Conservation (phyloP, 495 filamentous ascomycete species). For the Daldinia childiae region DNA sequence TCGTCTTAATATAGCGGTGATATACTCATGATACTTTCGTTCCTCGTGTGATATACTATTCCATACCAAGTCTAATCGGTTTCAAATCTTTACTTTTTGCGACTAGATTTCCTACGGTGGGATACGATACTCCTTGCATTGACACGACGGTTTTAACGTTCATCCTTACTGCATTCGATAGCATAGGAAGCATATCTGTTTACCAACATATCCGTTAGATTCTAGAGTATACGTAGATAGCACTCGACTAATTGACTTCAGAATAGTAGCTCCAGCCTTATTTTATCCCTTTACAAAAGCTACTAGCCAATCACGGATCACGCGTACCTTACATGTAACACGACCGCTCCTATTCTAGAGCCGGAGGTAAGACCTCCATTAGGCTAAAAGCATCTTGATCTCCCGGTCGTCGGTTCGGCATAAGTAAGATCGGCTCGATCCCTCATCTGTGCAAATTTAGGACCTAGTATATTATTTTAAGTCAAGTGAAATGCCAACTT, state of each 20-base stretch:
- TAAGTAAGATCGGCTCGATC: background rate
- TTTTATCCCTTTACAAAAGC: background rate
- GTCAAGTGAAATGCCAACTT: background rate
- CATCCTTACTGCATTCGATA: background rate
- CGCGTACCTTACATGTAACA: slow-evolving; percentile 31
- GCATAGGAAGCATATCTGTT: too few relatives aligned
- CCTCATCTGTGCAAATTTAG: background rate
- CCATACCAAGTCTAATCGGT: background rate
- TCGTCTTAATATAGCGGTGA: background rate
- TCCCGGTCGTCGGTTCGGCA: background rate
- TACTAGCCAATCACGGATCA: slow-evolving; percentile 19
- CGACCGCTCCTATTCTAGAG: slow-evolving; percentile 2
- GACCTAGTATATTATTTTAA: background rate
- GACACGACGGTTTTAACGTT: background rate
- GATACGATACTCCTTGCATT: background rate
- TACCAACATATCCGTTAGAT: too few relatives aligned
- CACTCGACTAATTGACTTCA: too few relatives aligned
- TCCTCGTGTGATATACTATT: background rate
- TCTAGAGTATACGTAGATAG: too few relatives aligned
- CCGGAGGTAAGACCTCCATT: slow-evolving; percentile 16
- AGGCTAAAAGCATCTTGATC: slow-evolving; percentile 15
- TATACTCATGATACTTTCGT: background rate
- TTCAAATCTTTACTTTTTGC: background rate
- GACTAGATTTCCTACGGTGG: background rate
- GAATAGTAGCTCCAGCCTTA: too few relatives aligned